These are phyloP conservation scores for Oryza coarctata DNA, from an alignment of 176 grass and related monocot genomes.

Conservation along the genomic window DNA sequence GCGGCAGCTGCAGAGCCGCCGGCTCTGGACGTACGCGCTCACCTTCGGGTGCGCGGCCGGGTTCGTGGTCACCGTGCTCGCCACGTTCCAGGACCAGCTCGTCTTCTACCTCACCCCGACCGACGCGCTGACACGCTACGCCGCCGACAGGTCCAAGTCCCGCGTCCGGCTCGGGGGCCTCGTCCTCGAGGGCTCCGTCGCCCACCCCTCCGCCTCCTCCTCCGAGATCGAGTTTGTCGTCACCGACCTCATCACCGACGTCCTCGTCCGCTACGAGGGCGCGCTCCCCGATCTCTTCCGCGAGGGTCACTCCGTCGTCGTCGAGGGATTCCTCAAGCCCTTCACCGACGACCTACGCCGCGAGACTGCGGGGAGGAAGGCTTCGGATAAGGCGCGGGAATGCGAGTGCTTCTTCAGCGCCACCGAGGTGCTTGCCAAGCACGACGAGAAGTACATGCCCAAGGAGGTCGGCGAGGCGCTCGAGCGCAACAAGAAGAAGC, in stretches of 20 bases:
- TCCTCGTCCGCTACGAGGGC: constrained; percentile 88
- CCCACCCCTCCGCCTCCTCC: constrained; percentile 46
- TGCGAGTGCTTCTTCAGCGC: constrained; percentile 61
- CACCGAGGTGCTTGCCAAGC: constrained; percentile 94
- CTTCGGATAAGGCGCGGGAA: constrained; percentile 70
- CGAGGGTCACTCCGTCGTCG: constrained; percentile 95
- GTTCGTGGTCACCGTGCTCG: constrained; percentile 89
- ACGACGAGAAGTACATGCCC: constrained; percentile 99
- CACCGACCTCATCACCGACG: constrained; percentile 86
- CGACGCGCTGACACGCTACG: constrained; percentile 64
- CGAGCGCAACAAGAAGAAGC: constrained; percentile 84
- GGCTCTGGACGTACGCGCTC: constrained; percentile 89
- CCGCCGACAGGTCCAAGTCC: constrained; percentile 54
- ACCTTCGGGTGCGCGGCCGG: constrained; percentile 89
- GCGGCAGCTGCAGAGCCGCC: constrained; percentile 83
- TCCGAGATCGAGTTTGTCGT: constrained; percentile 98
- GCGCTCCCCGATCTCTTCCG: constrained; percentile 89
- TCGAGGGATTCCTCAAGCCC: constrained; percentile 80
- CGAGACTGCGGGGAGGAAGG: constrained; percentile 28
- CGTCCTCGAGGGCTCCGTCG: constrained; percentile 87
- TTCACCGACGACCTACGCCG: constrained; percentile 46
- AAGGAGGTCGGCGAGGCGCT: constrained; percentile 93
- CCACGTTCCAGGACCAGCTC: constrained; percentile 94
- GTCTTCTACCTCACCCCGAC: constrained; percentile 94
- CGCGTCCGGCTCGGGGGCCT: constrained; percentile 86